Conservation (phyloP, 495 filamentous ascomycete species). For the Hamigera avellanea region DNA sequence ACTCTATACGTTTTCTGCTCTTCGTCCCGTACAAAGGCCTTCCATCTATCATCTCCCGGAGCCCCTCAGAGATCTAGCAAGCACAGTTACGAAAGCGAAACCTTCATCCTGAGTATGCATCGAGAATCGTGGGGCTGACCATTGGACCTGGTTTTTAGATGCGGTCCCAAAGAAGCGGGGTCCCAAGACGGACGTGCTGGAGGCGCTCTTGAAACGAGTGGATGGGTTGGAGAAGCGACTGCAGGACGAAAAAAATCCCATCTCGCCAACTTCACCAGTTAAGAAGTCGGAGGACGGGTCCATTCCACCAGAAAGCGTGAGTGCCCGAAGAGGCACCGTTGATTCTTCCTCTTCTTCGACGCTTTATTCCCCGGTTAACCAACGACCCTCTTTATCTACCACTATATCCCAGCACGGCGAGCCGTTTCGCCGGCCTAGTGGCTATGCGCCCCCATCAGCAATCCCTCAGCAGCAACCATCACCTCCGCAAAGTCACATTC, state of each 20-base stretch:
- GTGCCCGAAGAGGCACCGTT: constrained; percentile 13
- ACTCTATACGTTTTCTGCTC: neutral
- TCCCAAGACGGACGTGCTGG: constrained; percentile 79
- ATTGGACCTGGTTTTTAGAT: constrained; percentile 35
- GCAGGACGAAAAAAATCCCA: constrained; percentile 51
- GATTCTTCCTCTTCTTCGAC: constrained; percentile 10
- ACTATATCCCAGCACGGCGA: constrained; percentile 7
- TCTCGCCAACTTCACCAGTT: constrained; percentile 32
- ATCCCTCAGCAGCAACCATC: constrained; percentile 14
- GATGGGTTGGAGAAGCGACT: constrained; percentile 72
- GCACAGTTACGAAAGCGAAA: too few species aligned
- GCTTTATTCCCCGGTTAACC: constrained; percentile 1
- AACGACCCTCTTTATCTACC: constrained; percentile 4
- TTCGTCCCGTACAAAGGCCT: neutral
- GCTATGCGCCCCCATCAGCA: constrained; percentile 1
- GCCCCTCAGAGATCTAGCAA: too few species aligned
- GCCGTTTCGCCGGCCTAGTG: constrained; percentile 4
- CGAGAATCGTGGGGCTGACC: neutral
- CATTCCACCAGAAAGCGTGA: constrained; percentile 6
- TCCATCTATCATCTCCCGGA: neutral
- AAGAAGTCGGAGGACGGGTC: constrained; percentile 7
- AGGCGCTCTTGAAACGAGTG: constrained; percentile 71
- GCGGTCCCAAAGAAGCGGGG: constrained; percentile 81
- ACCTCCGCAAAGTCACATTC: constrained; percentile 17
- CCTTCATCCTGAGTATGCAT: neutral